Conservation (phyloP, 805 yeast species). For the Saccharomycopsis sp. region DNA sequence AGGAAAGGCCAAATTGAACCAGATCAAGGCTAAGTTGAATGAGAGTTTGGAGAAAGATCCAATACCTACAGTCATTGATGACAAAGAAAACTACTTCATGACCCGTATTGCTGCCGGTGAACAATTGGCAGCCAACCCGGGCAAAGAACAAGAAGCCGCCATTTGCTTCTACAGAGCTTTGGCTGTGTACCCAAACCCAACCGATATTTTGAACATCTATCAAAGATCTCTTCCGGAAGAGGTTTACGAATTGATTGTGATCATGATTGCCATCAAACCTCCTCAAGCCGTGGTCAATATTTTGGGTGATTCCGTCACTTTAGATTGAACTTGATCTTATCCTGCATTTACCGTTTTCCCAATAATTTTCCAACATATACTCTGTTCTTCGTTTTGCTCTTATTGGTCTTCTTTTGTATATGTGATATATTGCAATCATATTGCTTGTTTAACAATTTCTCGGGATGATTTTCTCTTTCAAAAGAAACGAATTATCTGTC, state of each 20-base stretch:
- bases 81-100: conserved; percentile 75
- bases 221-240: conserved; percentile 82
- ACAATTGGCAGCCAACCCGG: conserved; percentile 59
- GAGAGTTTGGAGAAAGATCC: conserved; percentile 66
- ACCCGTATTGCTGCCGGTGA: conserved; percentile 82
- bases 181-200: conserved; percentile 89
- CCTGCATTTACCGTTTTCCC: background rate
- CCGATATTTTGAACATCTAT: conserved; percentile 81
- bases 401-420: background rate
- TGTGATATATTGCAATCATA: too few species aligned
- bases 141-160: conserved; percentile 76
- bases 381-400: background rate
- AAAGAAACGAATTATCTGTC: too few species aligned
- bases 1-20: conserved; percentile 52
- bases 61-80: conserved; percentile 59
- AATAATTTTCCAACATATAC: background rate
- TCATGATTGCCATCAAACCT: conserved; percentile 87
- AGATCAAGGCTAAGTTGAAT: conserved; percentile 54
- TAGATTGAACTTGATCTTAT: conserved; percentile 15
- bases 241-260: conserved; percentile 74
- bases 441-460: too few species aligned
- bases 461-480: too few species aligned
- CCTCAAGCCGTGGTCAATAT: conserved; percentile 72
- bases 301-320: conserved; percentile 40
- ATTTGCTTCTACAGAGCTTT: conserved; percentile 88